Percentiles rank a stretch among this genome's conserved stretches.
phyloP scores from a whole-genome alignment of 2,329 filamentous ascomycete species.

The Chrysoporthe puriensis region DNA sequence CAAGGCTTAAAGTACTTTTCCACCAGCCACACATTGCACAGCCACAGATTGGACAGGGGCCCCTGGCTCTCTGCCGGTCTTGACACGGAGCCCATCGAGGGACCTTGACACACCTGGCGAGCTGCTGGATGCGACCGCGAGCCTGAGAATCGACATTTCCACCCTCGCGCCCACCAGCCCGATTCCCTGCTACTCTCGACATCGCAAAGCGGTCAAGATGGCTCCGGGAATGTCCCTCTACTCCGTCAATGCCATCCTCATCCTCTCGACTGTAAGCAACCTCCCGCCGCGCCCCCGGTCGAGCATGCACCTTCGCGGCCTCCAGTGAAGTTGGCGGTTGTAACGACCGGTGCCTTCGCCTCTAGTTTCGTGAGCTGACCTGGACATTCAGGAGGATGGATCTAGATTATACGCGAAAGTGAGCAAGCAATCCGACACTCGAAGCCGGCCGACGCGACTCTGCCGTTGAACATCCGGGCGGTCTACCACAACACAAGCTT shows the following conservation, averaged over 20 bases:
- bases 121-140: constrained; percentile 15
- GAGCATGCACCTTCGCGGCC: background rate
- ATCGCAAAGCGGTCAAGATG: constrained; percentile 52
- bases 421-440: constrained; percentile 60
- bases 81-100: constrained; percentile 28
- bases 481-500: constrained; percentile 15
- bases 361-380: background rate
- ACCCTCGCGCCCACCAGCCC: constrained; percentile 9
- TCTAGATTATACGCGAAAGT: constrained; percentile 40
- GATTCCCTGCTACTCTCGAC: constrained; percentile 5
- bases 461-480: background rate
- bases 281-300: background rate
- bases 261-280: constrained; percentile 35
- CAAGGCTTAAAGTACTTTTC: constrained; percentile 8
- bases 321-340: background rate
- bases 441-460: background rate
- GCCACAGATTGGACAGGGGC: constrained; percentile 3
- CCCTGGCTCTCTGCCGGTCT: constrained; percentile 24
- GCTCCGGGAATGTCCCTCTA: constrained; percentile 76
- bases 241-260: constrained; percentile 70
- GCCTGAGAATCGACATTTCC: constrained; percentile 19
- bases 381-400: constrained; percentile 25
- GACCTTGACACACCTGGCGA: constrained; percentile 12
- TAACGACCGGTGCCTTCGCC: background rate
- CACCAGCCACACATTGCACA: constrained; percentile 7